Conservation (phyloP, 495 filamentous ascomycete species). For the Penicillium longicatenatum region DNA sequence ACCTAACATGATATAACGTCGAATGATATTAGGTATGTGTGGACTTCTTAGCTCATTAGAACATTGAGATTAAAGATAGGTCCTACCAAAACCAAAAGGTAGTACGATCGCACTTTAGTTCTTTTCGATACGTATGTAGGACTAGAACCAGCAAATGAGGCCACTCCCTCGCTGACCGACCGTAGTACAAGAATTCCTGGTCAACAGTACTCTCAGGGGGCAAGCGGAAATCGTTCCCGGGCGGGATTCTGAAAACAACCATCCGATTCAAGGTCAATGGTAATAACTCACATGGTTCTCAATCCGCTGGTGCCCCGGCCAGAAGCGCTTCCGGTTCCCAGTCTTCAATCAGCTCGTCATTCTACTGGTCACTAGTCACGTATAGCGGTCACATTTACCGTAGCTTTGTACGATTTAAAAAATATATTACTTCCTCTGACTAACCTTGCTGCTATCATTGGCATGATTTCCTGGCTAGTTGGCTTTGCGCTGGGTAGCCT, state of each 20-base stretch:
- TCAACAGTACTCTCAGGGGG: not conserved
- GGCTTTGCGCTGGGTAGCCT: not conserved
- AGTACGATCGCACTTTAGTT: too few relatives aligned
- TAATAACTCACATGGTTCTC: not conserved
- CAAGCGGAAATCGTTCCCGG: not conserved
- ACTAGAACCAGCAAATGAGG: too few relatives aligned
- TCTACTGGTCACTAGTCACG: not conserved
- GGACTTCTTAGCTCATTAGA: too few relatives aligned
- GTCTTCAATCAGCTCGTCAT: not conserved
- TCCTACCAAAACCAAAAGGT: too few relatives aligned
- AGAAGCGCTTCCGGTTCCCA: not conserved
- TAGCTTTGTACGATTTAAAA: not conserved
- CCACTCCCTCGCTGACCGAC: not conserved
- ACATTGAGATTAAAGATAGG: too few relatives aligned
- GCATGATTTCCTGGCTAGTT: not conserved
- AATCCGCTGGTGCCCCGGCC: not conserved
- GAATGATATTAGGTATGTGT: too few relatives aligned
- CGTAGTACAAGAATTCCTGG: not conserved
- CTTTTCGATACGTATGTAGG: too few relatives aligned
- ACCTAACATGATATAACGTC: too few relatives aligned
- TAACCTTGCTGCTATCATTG: not conserved
- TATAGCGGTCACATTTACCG: not conserved
- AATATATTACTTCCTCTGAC: not conserved
- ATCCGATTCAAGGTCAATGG: not conserved
- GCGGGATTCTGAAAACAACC: not conserved